Conservation (phyloP, 805 yeast genomes). For the Kodamaea laetipori region DNA sequence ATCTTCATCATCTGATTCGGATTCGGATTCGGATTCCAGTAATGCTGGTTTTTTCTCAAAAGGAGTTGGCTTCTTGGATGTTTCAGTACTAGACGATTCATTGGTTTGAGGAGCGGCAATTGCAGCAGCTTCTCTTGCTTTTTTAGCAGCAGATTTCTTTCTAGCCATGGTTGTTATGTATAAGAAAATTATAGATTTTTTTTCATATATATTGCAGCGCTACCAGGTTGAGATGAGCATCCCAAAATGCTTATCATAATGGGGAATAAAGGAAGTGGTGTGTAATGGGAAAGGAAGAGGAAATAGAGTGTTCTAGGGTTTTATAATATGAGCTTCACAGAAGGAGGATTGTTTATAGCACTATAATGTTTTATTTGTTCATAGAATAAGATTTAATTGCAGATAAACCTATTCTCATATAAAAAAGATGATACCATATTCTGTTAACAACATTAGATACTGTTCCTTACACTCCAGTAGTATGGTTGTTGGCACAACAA, state of each 20-base stretch:
- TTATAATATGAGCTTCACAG: too few species aligned
- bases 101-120: conserved; percentile 17
- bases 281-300: too few species aligned
- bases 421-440: too few species aligned
- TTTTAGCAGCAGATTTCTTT: conserved; percentile 83
- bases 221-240: conserved; percentile 6
- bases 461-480: too few species aligned
- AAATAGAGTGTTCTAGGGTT: too few species aligned
- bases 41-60: conserved; percentile 5
- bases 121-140: conserved; percentile 53
- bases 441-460: too few species aligned
- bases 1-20: conserved; percentile 47
- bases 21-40: conserved; percentile 38
- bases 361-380: too few species aligned
- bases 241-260: background rate
- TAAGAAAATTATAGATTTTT: background rate
- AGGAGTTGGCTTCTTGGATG: conserved; percentile 15
- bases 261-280: background rate
- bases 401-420: too few species aligned
- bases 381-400: too few species aligned
- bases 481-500: too few species aligned
- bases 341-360: too few species aligned
- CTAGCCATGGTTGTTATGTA: conserved; percentile 62
- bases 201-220: background rate
- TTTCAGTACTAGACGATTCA: conserved; percentile 8